Base-by-base conservation (phyloP, 495 filamentous ascomycete species). In the Podospora fimiseda region DNA sequence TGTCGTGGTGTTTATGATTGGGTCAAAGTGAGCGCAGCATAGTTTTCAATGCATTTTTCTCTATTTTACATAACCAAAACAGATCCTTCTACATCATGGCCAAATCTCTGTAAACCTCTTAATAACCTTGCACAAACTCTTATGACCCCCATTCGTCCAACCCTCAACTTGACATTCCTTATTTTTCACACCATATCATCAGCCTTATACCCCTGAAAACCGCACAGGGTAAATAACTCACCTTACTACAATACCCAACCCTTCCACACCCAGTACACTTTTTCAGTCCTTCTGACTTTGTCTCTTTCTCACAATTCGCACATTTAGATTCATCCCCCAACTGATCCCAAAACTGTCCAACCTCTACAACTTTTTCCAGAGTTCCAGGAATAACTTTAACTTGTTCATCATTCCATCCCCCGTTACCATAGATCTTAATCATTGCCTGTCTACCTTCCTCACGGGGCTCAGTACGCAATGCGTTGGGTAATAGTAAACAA, bases 171-270 rank as follows among this genome's bases (percentile, higher is more conserved):
- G 73, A 27, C 73, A 76, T 38, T 61, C 63, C 70, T 73, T 27
- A 15, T 7, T 39, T 15, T 15, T 38, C 40, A 49, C 21, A 33
- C 11, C 23, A 44, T 40, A 45, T 50, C 48, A 27, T 16, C 36
- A 37, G 55, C 18, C 51, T 3, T 5, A 36, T 14, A 1, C 13
- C 18, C 22, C 5, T 24, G 18, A 33, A 43, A 21, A 8, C 37
- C 5, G 9, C 8, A 9, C 16, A 9, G 5, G n/a, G 41, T 20
- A 41, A 24, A 9, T 14, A 45, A 55, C 66, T 56, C 49, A 70
- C 69, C 68, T 74, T 74, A 2, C 60, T 56, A 46, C 72, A 76
- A 60, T 76, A 76, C 59, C 59, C 57, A 2, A 61, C 65, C 54
- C 57, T 58, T 21, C 67, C 60, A 41, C 73, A 76, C 21, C 68